These are phyloP conservation scores for Sphaerulina musiva DNA, from an alignment of 2,329 filamentous ascomycete species.

Conservation along the genomic window DNA sequence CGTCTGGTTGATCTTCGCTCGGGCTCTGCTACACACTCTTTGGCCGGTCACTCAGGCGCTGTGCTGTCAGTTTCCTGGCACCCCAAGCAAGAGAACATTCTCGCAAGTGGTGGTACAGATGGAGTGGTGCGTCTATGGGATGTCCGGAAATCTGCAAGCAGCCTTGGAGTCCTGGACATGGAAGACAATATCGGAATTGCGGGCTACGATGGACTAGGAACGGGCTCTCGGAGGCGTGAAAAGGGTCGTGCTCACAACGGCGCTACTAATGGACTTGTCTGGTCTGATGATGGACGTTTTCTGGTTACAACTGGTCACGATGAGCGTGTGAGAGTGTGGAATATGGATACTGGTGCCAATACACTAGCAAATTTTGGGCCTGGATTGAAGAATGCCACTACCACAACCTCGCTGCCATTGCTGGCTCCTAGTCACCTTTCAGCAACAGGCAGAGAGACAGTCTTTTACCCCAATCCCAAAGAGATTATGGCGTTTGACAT, in stretches of 20 bases:
- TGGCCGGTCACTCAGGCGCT: constrained; percentile 46
- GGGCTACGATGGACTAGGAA: constrained; percentile 40
- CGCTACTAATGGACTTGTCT: constrained; percentile 75
- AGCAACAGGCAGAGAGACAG: constrained; percentile 53
- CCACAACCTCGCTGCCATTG: constrained; percentile 39
- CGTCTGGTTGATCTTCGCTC: constrained; percentile 81
- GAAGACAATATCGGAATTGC: constrained; percentile 71
- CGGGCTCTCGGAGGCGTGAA: constrained; percentile 37
- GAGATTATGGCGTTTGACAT: constrained; percentile 76
- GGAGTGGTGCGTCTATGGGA: constrained; percentile 83
- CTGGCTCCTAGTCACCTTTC: constrained; percentile 56
- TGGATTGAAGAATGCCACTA: constrained; percentile 61
- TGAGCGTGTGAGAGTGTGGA: constrained; percentile 78
- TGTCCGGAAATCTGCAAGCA: constrained; percentile 68
- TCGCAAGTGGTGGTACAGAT: constrained; percentile 79
- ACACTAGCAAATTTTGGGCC: constrained; percentile 85
- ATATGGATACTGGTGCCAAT: constrained; percentile 72
- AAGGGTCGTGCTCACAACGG: constrained; percentile 62
- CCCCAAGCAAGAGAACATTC: constrained; percentile 67
- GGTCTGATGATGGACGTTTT: constrained; percentile 72
- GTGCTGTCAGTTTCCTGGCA: constrained; percentile 69
- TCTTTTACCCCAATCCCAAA: constrained; percentile 70
- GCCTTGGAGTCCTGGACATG: constrained; percentile 72
- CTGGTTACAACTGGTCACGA: constrained; percentile 80
- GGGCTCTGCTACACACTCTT: constrained; percentile 56